Percentiles rank a stretch among this genome's conserved stretches.
These are phyloP conservation scores for Trebouxia sp. DNA, from an alignment of 139 green algal genomes.

Conservation along the genomic window DNA sequence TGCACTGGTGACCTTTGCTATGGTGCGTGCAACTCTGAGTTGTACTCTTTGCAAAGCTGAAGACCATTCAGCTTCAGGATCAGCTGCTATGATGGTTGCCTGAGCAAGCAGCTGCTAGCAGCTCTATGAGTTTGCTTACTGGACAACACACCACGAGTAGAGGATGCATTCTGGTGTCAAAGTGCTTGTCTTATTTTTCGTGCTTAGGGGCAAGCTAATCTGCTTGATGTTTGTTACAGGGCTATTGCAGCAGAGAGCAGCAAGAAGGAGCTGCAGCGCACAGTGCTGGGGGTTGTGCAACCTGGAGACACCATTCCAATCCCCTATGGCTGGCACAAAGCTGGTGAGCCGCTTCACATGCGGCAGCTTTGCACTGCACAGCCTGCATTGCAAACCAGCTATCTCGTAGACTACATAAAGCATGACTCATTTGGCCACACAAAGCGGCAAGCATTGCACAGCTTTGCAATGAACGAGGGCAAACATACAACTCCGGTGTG, in stretches of 20 bases:
- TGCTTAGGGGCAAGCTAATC: not conserved
- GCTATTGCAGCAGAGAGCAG: not conserved
- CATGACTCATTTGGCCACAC: too few species aligned
- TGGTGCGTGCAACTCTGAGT: too few species aligned
- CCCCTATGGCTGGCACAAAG: conserved; percentile 61
- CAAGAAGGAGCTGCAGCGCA: not conserved
- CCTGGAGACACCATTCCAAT: conserved; percentile 65
- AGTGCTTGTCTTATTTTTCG: not conserved
- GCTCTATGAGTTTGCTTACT: too few species aligned
- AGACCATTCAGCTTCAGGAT: too few species aligned
- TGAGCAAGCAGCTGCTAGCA: too few species aligned
- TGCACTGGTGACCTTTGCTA: not conserved
- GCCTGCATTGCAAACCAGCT: not conserved
- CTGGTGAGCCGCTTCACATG: not conserved
- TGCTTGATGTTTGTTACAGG: not conserved
- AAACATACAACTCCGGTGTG: too few species aligned
- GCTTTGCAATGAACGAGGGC: too few species aligned
- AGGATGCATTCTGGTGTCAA: not conserved
- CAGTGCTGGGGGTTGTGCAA: conserved; percentile 57
- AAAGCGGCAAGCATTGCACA: too few species aligned
- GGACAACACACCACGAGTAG: too few species aligned
- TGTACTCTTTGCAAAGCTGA: too few species aligned
- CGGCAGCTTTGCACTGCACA: not conserved
- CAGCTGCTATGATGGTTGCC: too few species aligned
- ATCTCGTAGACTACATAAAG: not conserved